Conservation (phyloP, 768 basidiomycete genomes). For the Psilocybe sp. region DNA sequence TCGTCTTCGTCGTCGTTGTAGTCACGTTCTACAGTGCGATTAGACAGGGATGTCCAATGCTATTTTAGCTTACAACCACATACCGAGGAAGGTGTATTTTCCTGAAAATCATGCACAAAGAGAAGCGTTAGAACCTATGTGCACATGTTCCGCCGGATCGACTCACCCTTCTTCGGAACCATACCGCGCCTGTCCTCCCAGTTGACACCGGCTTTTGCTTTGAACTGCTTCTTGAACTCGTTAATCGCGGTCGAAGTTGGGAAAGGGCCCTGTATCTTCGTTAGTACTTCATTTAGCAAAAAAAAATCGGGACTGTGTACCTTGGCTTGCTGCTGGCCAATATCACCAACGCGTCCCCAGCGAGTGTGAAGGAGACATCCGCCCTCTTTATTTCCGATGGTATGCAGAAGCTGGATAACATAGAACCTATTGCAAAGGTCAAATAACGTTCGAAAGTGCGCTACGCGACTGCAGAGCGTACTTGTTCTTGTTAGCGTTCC, state of each 20-base stretch:
- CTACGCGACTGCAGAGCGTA: background rate
- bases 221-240: slow-evolving; percentile 12
- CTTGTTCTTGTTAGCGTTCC: slow-evolving; percentile 10
- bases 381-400: background rate
- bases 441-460: background rate
- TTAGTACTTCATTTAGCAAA: background rate
- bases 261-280: background rate
- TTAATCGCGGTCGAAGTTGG: background rate
- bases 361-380: slow-evolving; percentile 3
- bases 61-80: background rate
- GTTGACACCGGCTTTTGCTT: slow-evolving; percentile 2
- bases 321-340: slow-evolving; percentile 7
- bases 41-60: background rate
- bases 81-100: slow-evolving; percentile 9
- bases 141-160: no score
- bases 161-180: slow-evolving; percentile 5
- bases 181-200: slow-evolving; percentile 8
- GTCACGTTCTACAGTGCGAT: slow-evolving; percentile 2
- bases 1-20: slow-evolving; percentile 2
- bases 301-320: background rate
- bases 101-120: background rate
- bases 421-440: slow-evolving; percentile 3
- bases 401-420: slow-evolving; percentile 7
- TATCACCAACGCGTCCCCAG: slow-evolving; percentile 9
- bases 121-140: no score